Base-by-base conservation (phyloP, 1,139 yeast species). In the Pichia sp. region DNA sequence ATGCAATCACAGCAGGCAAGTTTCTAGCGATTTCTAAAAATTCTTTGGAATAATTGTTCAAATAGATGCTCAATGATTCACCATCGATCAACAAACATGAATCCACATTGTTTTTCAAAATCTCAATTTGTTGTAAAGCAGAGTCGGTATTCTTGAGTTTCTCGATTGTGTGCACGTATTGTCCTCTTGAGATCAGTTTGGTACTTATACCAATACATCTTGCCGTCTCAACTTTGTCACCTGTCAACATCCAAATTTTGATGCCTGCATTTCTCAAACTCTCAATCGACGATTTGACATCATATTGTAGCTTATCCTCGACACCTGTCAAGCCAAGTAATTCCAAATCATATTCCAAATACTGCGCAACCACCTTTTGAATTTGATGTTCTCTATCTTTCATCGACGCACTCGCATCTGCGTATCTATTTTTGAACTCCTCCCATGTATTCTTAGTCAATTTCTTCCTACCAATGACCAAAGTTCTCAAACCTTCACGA, bases 161-260 rank as follows among this genome's bases (percentile, higher is more conserved):
- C 9, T 95, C 84, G 31, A 94, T 75, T 5, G 88, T 81, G 58
- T 90, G 96, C 29, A 94, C 88, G 57, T 82, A 85, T 63, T 92
- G 98, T 5, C 98, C 97, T 51, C 97, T 77, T 3, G 95, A 75
- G 39, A 94, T 92, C 46, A 94, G 75, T 58, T 90, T 81, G 28
- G 97, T 94, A 61, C 95, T 85, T 23, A 94, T 85, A 28, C 97
- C 88, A 35, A 94, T 97, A 72, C 98, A 92, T 51, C 87, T 78
- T 1, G 98, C 98, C 0, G 99, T 94, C 65, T 94, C 99, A 7
- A 92, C 97, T 62, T 94, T 94, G 62, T 94, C 99, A 52, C 99
- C 99, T 0, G 99, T 94, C 43, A 94, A 70, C 98, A 94, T 94
- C 99, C 99, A 94, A 44, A 94, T 92, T 58, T 87, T 87, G 48